Conservation (phyloP, 257 asterid genomes). For the Solanum gandarillasii region DNA sequence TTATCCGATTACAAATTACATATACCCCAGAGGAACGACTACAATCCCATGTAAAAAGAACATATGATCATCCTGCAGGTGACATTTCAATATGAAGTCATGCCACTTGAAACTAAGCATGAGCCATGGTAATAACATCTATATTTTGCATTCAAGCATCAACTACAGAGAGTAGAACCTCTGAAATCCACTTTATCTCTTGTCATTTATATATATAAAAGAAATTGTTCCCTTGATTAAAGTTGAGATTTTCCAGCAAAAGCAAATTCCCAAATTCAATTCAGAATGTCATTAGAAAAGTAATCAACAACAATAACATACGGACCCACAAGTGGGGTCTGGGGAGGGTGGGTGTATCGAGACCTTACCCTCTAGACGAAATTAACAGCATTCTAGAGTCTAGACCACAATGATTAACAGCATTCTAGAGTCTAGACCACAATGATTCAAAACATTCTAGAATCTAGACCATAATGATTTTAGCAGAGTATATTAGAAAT, state of each 20-base stretch:
- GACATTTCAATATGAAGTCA: neutral
- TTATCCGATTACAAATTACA: neutral
- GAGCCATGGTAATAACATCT: neutral
- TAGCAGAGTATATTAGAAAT: neutral
- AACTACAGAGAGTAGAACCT: neutral
- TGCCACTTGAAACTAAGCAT: neutral
- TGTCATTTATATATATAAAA: neutral
- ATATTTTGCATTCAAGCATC: neutral
- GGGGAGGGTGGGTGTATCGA: neutral
- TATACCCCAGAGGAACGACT: neutral
- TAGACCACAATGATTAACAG: neutral
- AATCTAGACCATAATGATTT: neutral
- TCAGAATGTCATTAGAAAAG: neutral
- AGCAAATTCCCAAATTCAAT: neutral
- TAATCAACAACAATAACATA: neutral
- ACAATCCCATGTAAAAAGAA: neutral
- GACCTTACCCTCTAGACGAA: neutral
- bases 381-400: neutral
- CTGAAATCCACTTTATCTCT: neutral
- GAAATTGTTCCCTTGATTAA: neutral
- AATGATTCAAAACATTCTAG: neutral
- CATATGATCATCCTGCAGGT: neutral
- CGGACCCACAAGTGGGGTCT: neutral
- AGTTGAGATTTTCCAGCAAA: neutral
- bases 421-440: neutral